A percentile compares a stretch with the other conserved stretches of the same genome.
These are phyloP conservation scores for Crithidia acanthocephali DNA, from an alignment of 208 protist genomes.

Conservation along the genomic window DNA sequence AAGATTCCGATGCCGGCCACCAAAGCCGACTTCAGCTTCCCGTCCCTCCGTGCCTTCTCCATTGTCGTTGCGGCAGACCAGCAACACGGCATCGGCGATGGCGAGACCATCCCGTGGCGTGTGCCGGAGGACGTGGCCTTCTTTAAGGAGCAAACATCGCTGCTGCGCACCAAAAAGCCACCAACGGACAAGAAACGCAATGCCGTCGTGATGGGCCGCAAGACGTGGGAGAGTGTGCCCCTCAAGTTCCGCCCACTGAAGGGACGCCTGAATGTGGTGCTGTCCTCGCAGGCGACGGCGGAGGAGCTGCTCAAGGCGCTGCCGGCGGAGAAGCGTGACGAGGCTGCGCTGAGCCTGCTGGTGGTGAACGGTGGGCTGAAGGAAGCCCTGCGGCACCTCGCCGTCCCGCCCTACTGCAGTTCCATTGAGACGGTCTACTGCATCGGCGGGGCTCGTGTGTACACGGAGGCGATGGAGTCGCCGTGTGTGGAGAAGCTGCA, in stretches of 20 bases:
- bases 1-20: slow-evolving; percentile 81
- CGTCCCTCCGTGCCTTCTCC: slow-evolving; percentile 65
- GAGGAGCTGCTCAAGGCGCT: slow-evolving; percentile 49
- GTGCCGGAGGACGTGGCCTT: slow-evolving; percentile 89
- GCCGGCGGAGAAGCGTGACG: slow-evolving; percentile 55
- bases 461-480: slow-evolving; percentile 66
- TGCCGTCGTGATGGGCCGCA: slow-evolving; percentile 97
- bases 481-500: slow-evolving; percentile 72
- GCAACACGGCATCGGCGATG: slow-evolving; percentile 82
- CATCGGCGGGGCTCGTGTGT: slow-evolving; percentile 92
- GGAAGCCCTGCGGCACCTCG: slow-evolving; percentile 61
- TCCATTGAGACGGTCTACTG: slow-evolving; percentile 91
- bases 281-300: slow-evolving; percentile 52
- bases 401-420: slow-evolving; percentile 55
- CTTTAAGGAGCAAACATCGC: slow-evolving; percentile 85
- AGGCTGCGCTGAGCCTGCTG: slow-evolving; percentile 43
- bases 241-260: slow-evolving; percentile 86
- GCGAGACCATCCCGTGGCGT: slow-evolving; percentile 82
- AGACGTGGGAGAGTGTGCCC: slow-evolving; percentile 97
- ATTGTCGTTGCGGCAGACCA: slow-evolving; percentile 80
- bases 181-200: slow-evolving; percentile 69
- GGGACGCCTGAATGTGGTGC: slow-evolving; percentile 94
- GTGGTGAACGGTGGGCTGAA: slow-evolving; percentile 64
- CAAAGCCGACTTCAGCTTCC: slow-evolving; percentile 47
- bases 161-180: slow-evolving; percentile 71